Evolutionary conservation across 345 rosid genomes (phyloP).

Genomic region (Sonneratia caseolaris): DNA sequence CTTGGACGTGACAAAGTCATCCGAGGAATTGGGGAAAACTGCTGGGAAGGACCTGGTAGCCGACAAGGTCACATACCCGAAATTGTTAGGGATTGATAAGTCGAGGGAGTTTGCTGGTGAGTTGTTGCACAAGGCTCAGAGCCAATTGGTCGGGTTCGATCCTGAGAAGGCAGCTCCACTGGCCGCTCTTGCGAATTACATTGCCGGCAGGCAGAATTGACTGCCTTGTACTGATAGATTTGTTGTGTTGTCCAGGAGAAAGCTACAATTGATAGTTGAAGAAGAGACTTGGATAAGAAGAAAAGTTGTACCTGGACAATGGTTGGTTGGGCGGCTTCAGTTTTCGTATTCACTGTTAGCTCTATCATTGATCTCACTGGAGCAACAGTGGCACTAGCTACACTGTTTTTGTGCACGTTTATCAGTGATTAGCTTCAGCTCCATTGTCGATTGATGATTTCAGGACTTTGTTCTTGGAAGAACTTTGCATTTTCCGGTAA

Average conservation of each 20-base stretch:
- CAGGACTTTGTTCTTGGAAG: neutral
- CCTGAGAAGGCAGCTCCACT: conserved; percentile 65
- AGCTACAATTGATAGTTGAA: neutral
- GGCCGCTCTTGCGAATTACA: conserved; percentile 80
- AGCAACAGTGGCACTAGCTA: neutral
- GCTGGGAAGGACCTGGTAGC: conserved; percentile 93
- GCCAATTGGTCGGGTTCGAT: conserved; percentile 56
- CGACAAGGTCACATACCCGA: conserved; percentile 72
- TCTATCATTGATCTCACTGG: neutral
- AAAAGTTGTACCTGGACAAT: neutral
- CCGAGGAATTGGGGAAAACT: conserved; percentile 78
- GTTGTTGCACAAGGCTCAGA: conserved; percentile 59
- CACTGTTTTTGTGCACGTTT: neutral
- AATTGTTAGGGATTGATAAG: conserved; percentile 72
- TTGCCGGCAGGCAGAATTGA: conserved; percentile 72
- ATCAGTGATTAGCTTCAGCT: neutral
- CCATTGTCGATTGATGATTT: neutral
- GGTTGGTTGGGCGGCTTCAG: neutral
- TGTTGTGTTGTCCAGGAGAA: neutral
- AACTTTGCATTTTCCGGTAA: neutral
- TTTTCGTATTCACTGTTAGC: neutral
- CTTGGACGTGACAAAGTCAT: conserved; percentile 82
- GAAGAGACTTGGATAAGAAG: neutral
- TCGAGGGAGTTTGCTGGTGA: conserved; percentile 60
- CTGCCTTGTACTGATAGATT: neutral